Percentiles rank a stretch among this genome's conserved stretches.
Evolutionary conservation across 164 flowering plant species (phyloP).

Genomic region (Piper betle): DNA sequence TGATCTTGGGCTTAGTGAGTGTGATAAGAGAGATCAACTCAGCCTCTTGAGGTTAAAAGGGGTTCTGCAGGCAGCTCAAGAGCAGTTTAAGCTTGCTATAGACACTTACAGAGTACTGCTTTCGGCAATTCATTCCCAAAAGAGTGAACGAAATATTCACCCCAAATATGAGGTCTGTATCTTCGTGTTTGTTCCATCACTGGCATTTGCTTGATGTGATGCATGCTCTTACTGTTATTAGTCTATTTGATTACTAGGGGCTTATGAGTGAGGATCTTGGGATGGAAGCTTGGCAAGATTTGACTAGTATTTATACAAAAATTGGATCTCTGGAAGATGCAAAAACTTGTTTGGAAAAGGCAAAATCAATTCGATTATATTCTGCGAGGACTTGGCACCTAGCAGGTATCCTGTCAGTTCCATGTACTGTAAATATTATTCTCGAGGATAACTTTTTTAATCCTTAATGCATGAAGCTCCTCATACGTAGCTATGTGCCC

Average conservation of each 20-base stretch:
- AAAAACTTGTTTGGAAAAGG: slow-evolving; percentile 52
- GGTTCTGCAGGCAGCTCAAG: slow-evolving; percentile 71
- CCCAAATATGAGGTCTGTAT: slow-evolving; percentile 29
- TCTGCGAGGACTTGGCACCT: slow-evolving; percentile 68
- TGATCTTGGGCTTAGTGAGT: slow-evolving; percentile 76
- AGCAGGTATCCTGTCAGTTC: slow-evolving; percentile 35
- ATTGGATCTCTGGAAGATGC: slow-evolving; percentile 58
- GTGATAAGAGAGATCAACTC: slow-evolving; percentile 40
- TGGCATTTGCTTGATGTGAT: neutral
- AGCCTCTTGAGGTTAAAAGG: slow-evolving; percentile 74
- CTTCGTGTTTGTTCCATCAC: neutral
- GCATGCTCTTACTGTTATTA: neutral
- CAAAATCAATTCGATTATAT: slow-evolving; percentile 39
- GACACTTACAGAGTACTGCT: slow-evolving; percentile 66
- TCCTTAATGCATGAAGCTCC: no score
- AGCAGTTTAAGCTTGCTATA: slow-evolving; percentile 74
- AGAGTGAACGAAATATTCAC: slow-evolving; percentile 21
- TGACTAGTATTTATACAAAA: slow-evolving; percentile 49
- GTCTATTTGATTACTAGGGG: slow-evolving; percentile 23
- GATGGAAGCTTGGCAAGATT: slow-evolving; percentile 78
- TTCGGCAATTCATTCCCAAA: slow-evolving; percentile 50
- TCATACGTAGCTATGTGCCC: neutral
- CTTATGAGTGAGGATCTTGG: slow-evolving; percentile 25
- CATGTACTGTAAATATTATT: neutral
- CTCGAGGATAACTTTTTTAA: neutral